Evolutionary conservation across 768 basidiomycete species (phyloP).

Genomic region (Lactarius sanguifluus): DNA sequence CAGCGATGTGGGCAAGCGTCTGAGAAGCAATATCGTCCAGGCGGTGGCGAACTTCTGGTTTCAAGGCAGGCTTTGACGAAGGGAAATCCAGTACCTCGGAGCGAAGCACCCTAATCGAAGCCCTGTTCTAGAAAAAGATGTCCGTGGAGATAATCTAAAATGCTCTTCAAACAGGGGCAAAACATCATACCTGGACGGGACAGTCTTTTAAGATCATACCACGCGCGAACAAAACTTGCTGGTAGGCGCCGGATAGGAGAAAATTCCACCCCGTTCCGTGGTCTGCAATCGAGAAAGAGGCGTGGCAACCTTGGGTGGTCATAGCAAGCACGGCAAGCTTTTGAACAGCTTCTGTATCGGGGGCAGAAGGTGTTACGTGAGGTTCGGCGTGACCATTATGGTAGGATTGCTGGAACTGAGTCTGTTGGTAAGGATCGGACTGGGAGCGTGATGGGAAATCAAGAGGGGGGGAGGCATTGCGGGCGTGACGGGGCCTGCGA

Average conservation of each 20-base stretch:
- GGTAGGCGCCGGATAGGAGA: slow-evolving; percentile 86
- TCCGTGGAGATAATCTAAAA: slow-evolving; percentile 29
- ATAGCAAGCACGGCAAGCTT: slow-evolving; percentile 80
- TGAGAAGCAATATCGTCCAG: slow-evolving; percentile 94
- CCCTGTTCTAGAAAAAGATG: slow-evolving; percentile 58
- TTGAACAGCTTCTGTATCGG: slow-evolving; percentile 71
- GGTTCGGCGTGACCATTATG: slow-evolving; percentile 36
- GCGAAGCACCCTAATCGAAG: slow-evolving; percentile 85
- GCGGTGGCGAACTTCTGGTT: slow-evolving; percentile 75
- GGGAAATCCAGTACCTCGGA: slow-evolving; percentile 90
- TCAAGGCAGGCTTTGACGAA: slow-evolving; percentile 74
- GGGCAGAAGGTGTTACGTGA: slow-evolving; percentile 39
- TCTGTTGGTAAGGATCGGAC: slow-evolving; percentile 42
- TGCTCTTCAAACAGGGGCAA: slow-evolving; percentile 23
- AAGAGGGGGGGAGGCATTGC: slow-evolving; percentile 61
- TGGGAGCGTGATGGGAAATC: slow-evolving; percentile 54
- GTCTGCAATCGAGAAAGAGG: slow-evolving; percentile 74
- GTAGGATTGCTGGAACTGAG: slow-evolving; percentile 38
- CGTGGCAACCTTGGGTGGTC: slow-evolving; percentile 78
- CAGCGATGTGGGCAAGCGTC: slow-evolving; percentile 90
- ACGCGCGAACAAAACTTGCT: slow-evolving; percentile 87
- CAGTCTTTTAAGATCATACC: slow-evolving; percentile 88
- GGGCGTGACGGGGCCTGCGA: slow-evolving; percentile 71
- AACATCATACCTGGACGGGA: slow-evolving; percentile 69
- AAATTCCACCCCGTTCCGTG: slow-evolving; percentile 82